These are phyloP conservation scores for Solanum okadae DNA, from an alignment of 257 asterid species.

Conservation along the genomic window DNA sequence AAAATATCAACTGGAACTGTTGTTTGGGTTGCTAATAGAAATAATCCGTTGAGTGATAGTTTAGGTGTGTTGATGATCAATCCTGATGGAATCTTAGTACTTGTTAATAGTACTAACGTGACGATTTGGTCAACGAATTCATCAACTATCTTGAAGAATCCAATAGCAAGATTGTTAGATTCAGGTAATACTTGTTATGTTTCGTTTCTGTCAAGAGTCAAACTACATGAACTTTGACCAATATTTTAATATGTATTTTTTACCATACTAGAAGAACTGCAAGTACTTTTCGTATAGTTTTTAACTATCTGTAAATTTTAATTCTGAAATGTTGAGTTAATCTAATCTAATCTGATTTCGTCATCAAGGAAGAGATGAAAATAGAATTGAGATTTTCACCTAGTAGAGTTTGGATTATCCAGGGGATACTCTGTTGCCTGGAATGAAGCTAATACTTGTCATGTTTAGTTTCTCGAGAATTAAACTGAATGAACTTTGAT, in stretches of 20 bases:
- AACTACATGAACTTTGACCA: too few relatives aligned
- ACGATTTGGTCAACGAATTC: constrained; percentile 15
- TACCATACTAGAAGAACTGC: too few relatives aligned
- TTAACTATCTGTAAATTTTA: too few relatives aligned
- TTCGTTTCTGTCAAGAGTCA: neutral
- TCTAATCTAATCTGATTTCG: neutral
- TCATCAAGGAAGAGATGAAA: neutral
- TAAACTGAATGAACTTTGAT: neutral
- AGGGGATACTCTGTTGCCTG: neutral
- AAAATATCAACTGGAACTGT: constrained; percentile 5
- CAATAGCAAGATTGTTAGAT: constrained; percentile 14
- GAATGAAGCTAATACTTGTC: neutral
- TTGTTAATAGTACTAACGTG: constrained; percentile 1
- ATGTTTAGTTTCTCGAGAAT: neutral
- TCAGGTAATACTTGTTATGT: neutral
- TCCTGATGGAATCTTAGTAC: constrained; percentile 6
- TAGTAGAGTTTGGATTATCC: neutral
- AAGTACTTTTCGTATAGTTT: too few relatives aligned
- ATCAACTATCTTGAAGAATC: neutral
- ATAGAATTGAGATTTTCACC: neutral
- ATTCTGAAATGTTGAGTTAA: neutral
- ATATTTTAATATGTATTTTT: too few relatives aligned
- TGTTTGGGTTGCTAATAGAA: constrained; percentile 29
- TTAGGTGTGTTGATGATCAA: constrained; percentile 8
- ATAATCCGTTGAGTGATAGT: constrained; percentile 7